These are phyloP conservation scores for Pelargonium cotyledonis DNA, from an alignment of 441 rosid genomes.

Conservation along the genomic window DNA sequence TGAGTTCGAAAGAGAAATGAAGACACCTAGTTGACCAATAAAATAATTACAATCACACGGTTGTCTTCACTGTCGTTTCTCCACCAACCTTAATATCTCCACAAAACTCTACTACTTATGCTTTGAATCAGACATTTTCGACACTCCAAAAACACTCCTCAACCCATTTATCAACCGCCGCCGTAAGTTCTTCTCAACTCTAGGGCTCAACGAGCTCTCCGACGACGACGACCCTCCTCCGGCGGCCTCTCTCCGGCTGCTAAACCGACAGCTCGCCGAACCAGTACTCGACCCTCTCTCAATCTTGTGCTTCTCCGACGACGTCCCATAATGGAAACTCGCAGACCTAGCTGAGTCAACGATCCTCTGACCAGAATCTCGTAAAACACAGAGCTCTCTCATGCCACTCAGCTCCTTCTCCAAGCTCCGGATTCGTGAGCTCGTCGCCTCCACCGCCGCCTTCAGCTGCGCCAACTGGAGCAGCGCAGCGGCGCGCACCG, in stretches of 20 bases:
- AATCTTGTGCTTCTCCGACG: conserved; percentile 20
- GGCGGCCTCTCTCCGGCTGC: conserved; percentile 13
- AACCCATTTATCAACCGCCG: conserved; percentile 47
- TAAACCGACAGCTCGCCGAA: conserved; percentile 41
- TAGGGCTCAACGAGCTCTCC: conserved; percentile 15
- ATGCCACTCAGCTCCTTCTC: conserved; percentile 57
- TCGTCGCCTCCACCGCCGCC: conserved; percentile 62
- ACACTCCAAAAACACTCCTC: conserved; percentile 40
- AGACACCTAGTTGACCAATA: no score
- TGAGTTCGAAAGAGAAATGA: no score
- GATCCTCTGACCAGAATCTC: no score
- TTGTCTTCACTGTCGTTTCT: no score
- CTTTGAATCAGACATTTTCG: background rate
- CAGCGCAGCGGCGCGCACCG: conserved; percentile 49
- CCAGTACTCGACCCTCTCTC: conserved; percentile 44
- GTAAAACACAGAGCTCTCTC: conserved; percentile 32
- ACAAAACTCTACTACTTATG: no score
- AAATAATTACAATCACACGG: no score
- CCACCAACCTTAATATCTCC: no score
- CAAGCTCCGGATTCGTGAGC: conserved; percentile 52
- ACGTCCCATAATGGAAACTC: conserved; percentile 45
- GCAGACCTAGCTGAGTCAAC: conserved; percentile 43
- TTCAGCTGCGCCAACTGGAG: conserved; percentile 53
- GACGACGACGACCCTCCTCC: conserved; percentile 12
- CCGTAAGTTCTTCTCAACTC: conserved; percentile 29